Base-by-base conservation (phyloP, 768 basidiomycete genomes). In the Lenzites betulinus region DNA sequence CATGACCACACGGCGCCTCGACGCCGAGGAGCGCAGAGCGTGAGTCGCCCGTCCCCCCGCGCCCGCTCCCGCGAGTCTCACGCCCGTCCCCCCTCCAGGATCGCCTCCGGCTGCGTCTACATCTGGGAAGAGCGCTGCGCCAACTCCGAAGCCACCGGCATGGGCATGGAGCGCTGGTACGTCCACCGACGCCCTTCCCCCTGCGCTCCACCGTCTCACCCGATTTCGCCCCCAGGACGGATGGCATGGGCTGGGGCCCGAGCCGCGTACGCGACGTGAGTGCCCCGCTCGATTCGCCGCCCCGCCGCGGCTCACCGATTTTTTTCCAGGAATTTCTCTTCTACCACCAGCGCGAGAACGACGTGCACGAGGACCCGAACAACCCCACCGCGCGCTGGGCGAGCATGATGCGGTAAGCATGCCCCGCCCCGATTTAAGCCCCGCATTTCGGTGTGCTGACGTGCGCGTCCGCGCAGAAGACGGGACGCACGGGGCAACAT, bases 81-180 rank as follows among this genome's bases (percentile, higher is more conserved):
- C 23, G n/a, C 41, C 12, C 26, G 41, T 13, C 33, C 33, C 26
- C n/a, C 22, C 35, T 46, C 22, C 53, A 67, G 66, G 18, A 89
- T 93, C 67, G 65, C 79, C 18, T 82, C 91, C 0, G 91, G 91
- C 25, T 90, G 90, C 65, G 89, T 92, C 23, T 93, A 92, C 66
- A 89, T 93, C 62, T 93, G 92, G 91, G 91, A 93, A 70, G 91
- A 93, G 66, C 87, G 90, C 63, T 88, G 88, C 25, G 88, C 90
- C 7, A 90, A 89, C 70, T 85, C 88, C n/a, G 90, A 91, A 30
- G 78, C 81, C 53, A 89, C 90, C 11, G 91, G 91, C 15, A 82
- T 92, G 48, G 91, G 91, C 38, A 93, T 93, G 87, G 92, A 93
- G 67, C 81, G 91, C 73, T 92, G 92, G 87, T 85, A 68, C 38